These are phyloP conservation scores for Conticribra guillardii DNA, from an alignment of 108 stramenopile genomes.

Conservation along the genomic window DNA sequence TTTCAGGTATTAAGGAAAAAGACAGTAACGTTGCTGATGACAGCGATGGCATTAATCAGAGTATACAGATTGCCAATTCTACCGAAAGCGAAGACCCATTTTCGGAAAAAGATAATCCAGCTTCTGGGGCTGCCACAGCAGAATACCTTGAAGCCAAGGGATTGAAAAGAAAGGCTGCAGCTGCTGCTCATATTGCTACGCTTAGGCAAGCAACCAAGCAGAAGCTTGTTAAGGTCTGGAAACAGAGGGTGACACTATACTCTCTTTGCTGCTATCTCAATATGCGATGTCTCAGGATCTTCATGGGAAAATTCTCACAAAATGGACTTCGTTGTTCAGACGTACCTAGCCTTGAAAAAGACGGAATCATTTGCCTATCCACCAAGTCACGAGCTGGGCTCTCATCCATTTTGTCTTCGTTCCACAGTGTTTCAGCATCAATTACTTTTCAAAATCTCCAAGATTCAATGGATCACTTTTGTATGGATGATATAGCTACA, in stretches of 20 bases:
- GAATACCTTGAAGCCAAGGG: slow-evolving; percentile 80
- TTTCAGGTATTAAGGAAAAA: slow-evolving; percentile 8
- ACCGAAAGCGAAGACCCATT: slow-evolving; percentile 70
- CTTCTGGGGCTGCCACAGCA: slow-evolving; percentile 19
- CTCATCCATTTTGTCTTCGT: slow-evolving; percentile 26
- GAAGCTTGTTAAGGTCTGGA: slow-evolving; percentile 62
- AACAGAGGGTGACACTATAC: slow-evolving; percentile 58
- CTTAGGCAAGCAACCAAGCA: slow-evolving; percentile 54
- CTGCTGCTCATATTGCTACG: slow-evolving; percentile 77
- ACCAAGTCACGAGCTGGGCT: slow-evolving; percentile 32
- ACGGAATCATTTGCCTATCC: slow-evolving; percentile 20
- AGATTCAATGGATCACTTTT: slow-evolving; percentile 17
- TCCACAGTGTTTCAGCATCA: slow-evolving; percentile 28
- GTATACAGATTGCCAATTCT: slow-evolving; percentile 30
- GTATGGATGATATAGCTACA: slow-evolving; percentile 5
- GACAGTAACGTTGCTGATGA: slow-evolving; percentile 6
- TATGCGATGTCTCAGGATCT: slow-evolving; percentile 57
- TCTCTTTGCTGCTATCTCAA: slow-evolving; percentile 51
- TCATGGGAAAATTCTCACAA: slow-evolving; percentile 51
- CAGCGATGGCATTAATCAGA: slow-evolving; percentile 15
- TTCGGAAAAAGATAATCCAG: slow-evolving; percentile 48
- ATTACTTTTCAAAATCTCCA: slow-evolving; percentile 22
- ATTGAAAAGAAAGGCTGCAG: slow-evolving; percentile 83
- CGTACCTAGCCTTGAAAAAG: background rate
- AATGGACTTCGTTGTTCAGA: slow-evolving; percentile 16